Base-by-base conservation (phyloP, 73 alveolate species). In the Symbiodinium natans region DNA sequence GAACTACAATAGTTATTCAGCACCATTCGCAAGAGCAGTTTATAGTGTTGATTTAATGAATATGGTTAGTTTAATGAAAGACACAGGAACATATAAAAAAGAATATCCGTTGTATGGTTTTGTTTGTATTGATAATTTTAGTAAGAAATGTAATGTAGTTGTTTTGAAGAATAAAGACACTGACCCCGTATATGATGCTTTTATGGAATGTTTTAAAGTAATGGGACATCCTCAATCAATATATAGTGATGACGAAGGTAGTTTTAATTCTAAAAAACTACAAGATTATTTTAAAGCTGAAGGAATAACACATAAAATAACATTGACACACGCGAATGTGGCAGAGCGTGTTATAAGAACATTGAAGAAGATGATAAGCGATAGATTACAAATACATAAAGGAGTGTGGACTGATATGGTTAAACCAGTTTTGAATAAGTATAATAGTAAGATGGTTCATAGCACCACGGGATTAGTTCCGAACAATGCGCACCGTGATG, bases 51-150 rank as follows among this genome's bases (percentile, higher is more conserved):
- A 84, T 46, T 7, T 84, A n/a, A 84, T 84, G 93, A 41, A 25
- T 46, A 84, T n/a, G 93, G 33, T 41, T 10, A 33, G 75, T 7
- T 36, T 84, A 1, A 27, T 59, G 13, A 84, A 84, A 27, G 68
- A 84, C 6, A 41, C 80, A 43, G 82, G 33, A 27, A 1, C 41
- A 46, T 46, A 46, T 46, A 46, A 46, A 19, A 41, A 83, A 2
- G 19, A 11, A 0, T n/a, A 84, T 29, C 93, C 93, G 0, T 29
- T 40, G 17, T 46, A 84, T n/a, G 82, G 46, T 34, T 84, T 84
- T 42, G 93, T 84, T 9, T 59, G 48, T 9, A 46, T 84, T n/a
- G 93, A 84, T 31, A 43, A 42, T 2, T 84, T 84, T 84, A 84
- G 82, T 36, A 43, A 84, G 48, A 25, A 46, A 9, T 59, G 75